Conservation (phyloP, 2,329 filamentous ascomycete species). For the Aspergillus neoniger region DNA sequence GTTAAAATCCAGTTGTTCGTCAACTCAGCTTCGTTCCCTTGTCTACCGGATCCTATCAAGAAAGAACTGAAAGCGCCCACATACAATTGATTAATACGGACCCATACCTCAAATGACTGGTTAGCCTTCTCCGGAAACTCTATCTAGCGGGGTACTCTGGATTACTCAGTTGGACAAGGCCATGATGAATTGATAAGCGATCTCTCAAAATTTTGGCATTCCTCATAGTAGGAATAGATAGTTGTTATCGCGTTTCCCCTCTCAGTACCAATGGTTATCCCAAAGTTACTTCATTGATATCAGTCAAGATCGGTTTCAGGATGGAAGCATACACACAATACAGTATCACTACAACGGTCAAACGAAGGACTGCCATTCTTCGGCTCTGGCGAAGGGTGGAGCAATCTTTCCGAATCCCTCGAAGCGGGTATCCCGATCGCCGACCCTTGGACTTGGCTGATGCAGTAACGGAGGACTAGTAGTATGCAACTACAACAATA, state of each 20-base stretch:
- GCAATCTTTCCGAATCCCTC: constrained; percentile 14
- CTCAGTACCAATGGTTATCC: constrained; percentile 2
- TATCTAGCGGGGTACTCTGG: constrained; percentile 9
- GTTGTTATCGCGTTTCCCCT: background rate
- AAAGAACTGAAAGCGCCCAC: background rate
- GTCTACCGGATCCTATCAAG: constrained; percentile 20
- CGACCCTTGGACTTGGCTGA: constrained; percentile 15
- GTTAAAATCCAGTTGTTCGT: constrained; percentile 12
- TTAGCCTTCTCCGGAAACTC: constrained; percentile 13
- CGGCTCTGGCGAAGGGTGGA: constrained; percentile 13
- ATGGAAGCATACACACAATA: constrained; percentile 2
- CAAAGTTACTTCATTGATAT: constrained; percentile 8
- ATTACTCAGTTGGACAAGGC: constrained; percentile 2
- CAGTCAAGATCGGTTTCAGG: constrained; percentile 15
- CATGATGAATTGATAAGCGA: constrained; percentile 4
- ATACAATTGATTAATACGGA: background rate
- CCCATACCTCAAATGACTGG: constrained; percentile 10
- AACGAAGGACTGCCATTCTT: constrained; percentile 20
- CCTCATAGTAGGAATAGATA: background rate
- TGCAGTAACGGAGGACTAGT: constrained; percentile 5
- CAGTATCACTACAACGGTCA: constrained; percentile 6
- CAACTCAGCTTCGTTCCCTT: constrained; percentile 9
- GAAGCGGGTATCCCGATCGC: constrained; percentile 20
- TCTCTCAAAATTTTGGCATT: constrained; percentile 1
- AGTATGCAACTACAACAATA: constrained; percentile 10